Percentiles rank a stretch among this genome's conserved stretches.
Evolutionary conservation across 2,329 filamentous ascomycete genomes (phyloP).

Genomic region (Trichophyton simii): DNA sequence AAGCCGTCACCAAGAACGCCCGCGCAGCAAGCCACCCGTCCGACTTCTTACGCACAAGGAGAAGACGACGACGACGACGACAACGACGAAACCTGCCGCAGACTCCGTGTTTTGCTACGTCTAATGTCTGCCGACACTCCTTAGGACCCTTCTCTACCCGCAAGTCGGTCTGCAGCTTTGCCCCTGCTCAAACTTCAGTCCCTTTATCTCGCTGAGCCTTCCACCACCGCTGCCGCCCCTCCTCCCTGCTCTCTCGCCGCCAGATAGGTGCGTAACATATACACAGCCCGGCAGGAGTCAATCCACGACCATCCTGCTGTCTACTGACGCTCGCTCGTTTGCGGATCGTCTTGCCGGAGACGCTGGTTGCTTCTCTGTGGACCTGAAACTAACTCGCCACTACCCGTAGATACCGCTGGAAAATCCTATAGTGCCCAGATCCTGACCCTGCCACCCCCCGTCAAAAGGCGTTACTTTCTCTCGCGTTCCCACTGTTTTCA

Average conservation of each 20-base stretch:
- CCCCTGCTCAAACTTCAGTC: conserved; percentile 2
- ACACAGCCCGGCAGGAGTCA: not conserved
- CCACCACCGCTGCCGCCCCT: not conserved
- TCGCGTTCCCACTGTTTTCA: not conserved
- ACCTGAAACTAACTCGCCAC: conserved; percentile 4
- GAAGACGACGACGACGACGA: too few species aligned
- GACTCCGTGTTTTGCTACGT: not conserved
- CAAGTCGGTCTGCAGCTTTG: not conserved
- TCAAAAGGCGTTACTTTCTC: not conserved
- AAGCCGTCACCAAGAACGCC: not conserved
- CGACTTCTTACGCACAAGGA: not conserved
- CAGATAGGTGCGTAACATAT: not conserved
- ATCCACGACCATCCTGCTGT: not conserved
- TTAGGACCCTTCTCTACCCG: not conserved
- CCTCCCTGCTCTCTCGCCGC: not conserved
- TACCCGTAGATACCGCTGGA: conserved; percentile 1
- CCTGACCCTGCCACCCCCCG: not conserved
- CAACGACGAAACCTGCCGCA: not conserved
- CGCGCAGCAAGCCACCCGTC: not conserved
- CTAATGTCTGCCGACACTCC: not conserved
- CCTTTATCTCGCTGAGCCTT: not conserved
- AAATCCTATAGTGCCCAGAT: not conserved
- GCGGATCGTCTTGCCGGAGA: not conserved
- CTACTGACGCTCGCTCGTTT: not conserved
- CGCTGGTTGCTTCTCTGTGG: not conserved